Evolutionary conservation across 208 protist genomes (phyloP), one percentile per base, ranked within the genome.

Genomic region (Leishmania mexicana): DNA sequence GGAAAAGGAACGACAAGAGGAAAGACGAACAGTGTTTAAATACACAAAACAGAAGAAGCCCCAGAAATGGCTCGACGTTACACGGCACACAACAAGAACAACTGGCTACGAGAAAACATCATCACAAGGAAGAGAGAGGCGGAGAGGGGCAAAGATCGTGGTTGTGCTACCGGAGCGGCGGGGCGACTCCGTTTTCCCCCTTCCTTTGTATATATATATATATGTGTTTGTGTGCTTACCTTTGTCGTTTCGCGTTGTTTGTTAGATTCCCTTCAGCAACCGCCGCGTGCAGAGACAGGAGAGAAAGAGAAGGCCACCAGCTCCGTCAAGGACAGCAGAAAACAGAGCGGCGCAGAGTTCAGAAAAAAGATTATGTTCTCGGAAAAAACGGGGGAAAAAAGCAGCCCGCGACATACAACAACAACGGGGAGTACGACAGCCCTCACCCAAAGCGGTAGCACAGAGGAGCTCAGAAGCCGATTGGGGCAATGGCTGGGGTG

Each of bases 141-240:
- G 53, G n/a, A 78, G 40, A 76, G 24, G 79, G 64, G 64, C 28
- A 84, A 73, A 72, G 68, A 57, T 84, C 40, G 71, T 28, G 60
- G 19, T 17, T 19, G 83, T 28, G 31, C 53, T 24, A 45, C 3
- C 24, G 51, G 17, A 21, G 2, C 51, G 51, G 51, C 51, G 51
- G 51, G 51, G 51, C 17, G 15, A 54, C 38, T 28, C 1, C n/a
- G 7, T 28, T 28, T 0, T 28, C 19, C n/a, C 1, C 38, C 10
- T n/a, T 17, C 21, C 10, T 11, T 2, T 0, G 31, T 67, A 35
- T 38, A 35, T 35, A 67, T 67, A 67, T 65, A 35, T 65, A 8
- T 65, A 24, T 28, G 60, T 67, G 60, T 38, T 0, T 67, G 28
- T 35, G 28, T 67, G 60, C 15, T 2, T 67, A 35, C 31, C 28